Base-by-base conservation (phyloP, 2,329 filamentous ascomycete species). In the Blastomyces emzantsi region DNA sequence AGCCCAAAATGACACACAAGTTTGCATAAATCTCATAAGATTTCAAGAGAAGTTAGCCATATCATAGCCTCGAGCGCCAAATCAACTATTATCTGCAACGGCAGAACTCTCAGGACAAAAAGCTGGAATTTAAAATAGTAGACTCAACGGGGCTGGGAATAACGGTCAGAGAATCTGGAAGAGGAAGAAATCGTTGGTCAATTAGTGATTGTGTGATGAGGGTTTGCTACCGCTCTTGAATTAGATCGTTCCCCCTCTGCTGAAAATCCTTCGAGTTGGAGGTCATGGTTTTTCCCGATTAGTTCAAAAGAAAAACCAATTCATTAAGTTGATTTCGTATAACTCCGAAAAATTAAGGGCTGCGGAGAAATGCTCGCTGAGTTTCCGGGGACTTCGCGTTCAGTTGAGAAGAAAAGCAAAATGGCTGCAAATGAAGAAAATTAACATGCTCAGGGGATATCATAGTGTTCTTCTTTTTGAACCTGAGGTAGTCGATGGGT, bases 401-500 rank as follows among this genome's bases (percentile, higher is more conserved):
- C 41, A 59, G 22, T 49, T 47, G 57, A 45, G 13, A 41, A 60
- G 25, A 15, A 28, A 43, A 60, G 45, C 33, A 36, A 60, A 36
- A 60, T 45, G 4, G 25, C 39, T 39, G 22, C 22, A 45, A 25
- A 47, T 28, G 57, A 47, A 60, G 41, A 22, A 36, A 47, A 60
- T 15, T 60, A 49, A 47, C 43, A 49, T 60, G 57, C 57, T 49
- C 22, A 22, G 57, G 57, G 57, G 57, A 60, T 60, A 60, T 60
- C 57, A 60, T 60, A 30, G 57, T 30, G 36, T 39, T 39, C 36
- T 45, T 59, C 17, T 39, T 36, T 25, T 28, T 22, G 2, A 45
- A 47, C 19, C 55, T 19, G 25, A 19, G 57, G 57, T 41, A 59
- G 41, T 30, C 15, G 19, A 47, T 33, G 19, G 28, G 15, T 41